phyloP scores from a whole-genome alignment of 2,329 filamentous ascomycete genomes.

The Penicillium sp. region DNA sequence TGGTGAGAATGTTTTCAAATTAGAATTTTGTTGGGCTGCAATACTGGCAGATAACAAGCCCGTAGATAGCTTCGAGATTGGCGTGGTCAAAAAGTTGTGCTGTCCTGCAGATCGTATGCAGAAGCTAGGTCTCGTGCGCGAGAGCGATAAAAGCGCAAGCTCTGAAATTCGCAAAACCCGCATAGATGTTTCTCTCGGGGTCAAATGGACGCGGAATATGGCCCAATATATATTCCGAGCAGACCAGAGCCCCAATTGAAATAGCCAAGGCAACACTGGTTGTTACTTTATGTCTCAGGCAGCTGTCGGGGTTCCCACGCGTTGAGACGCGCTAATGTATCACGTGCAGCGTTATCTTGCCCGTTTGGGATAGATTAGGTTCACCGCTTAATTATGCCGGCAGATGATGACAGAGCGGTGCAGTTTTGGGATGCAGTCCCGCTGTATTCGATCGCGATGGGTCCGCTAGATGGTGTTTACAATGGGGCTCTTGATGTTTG shows the following conservation, averaged over 20 bases:
- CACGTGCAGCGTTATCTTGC: conserved; percentile 21
- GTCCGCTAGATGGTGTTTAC: background rate
- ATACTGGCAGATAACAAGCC: background rate
- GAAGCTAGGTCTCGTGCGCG: conserved; percentile 12
- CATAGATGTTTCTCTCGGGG: conserved; percentile 14
- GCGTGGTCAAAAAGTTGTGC: background rate
- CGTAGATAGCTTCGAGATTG: background rate
- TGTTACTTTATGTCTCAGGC: background rate
- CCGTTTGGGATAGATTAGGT: background rate
- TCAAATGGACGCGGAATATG: background rate
- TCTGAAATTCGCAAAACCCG: conserved; percentile 12
- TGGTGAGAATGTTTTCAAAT: background rate
- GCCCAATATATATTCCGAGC: conserved; percentile 3
- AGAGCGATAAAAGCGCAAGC: conserved; percentile 18
- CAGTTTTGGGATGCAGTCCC: conserved; percentile 7
- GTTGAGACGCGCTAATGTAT: conserved; percentile 11
- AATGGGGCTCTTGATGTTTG: background rate
- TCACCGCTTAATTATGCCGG: conserved; percentile 27
- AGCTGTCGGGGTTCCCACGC: conserved; percentile 4
- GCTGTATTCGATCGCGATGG: conserved; percentile 7
- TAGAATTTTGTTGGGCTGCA: background rate
- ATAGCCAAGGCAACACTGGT: conserved; percentile 3
- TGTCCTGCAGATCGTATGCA: conserved; percentile 1
- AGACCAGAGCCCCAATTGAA: background rate
- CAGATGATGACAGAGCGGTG: conserved; percentile 28